Conservation (phyloP, 192 early-diverging fungal species). For the Radiomyces spectabilis region DNA sequence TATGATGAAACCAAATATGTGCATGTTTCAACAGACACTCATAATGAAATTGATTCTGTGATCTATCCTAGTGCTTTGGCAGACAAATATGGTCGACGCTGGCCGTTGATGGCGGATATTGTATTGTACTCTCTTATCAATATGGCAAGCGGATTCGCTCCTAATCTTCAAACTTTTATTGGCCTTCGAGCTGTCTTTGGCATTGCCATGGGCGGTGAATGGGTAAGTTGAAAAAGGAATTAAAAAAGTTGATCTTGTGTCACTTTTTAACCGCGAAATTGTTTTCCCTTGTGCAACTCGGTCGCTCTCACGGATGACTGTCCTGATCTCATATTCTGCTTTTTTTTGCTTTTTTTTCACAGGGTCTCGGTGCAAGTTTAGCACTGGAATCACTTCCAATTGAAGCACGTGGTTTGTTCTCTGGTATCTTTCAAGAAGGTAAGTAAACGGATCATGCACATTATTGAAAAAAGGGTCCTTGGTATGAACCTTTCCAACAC, state of each 20-base stretch:
- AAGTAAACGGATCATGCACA: too few species aligned
- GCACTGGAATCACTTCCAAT: slow-evolving; percentile 65
- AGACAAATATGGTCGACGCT: slow-evolving; percentile 59
- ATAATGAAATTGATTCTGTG: background rate
- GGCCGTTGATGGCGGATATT: slow-evolving; percentile 62
- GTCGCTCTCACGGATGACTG: too few species aligned
- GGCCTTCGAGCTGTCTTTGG: slow-evolving; percentile 55
- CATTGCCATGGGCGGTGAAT: slow-evolving; percentile 52
- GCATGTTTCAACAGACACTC: background rate
- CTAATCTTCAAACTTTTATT: slow-evolving; percentile 53
- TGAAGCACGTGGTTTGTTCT: slow-evolving; percentile 63
- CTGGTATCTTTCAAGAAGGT: slow-evolving; percentile 64
- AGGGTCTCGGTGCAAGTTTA: slow-evolving; percentile 66
- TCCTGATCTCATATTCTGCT: too few species aligned
- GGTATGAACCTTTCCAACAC: background rate
- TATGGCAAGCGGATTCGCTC: slow-evolving; percentile 57
- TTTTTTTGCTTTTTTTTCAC: slow-evolving; percentile 25
- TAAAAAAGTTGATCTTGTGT: background rate
- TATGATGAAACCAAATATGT: background rate
- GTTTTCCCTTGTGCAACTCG: too few species aligned
- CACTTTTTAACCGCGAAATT: too few species aligned
- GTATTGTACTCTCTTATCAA: slow-evolving; percentile 53
- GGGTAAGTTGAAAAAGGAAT: slow-evolving; percentile 9
- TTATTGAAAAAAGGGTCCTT: background rate
- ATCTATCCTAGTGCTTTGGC: slow-evolving; percentile 34